A percentile compares a stretch with the other conserved stretches of the same genome.
Conservation (phyloP, 352 stramenopile genomes). For the Globisporangium echinulatum region DNA sequence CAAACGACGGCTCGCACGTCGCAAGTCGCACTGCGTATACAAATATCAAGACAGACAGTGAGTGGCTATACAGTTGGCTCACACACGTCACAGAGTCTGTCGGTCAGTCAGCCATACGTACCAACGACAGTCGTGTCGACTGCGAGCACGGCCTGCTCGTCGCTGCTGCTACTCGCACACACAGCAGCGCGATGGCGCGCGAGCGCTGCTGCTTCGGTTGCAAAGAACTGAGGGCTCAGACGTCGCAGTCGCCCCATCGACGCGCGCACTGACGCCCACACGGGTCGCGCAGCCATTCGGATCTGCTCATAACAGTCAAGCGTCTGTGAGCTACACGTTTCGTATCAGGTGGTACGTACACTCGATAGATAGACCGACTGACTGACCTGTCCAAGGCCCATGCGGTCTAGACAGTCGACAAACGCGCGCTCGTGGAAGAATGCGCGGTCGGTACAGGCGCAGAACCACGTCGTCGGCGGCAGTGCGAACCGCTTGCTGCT, state of each 20-base stretch:
- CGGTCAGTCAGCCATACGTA: conserved; percentile 9
- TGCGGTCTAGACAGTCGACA: conserved; percentile 53
- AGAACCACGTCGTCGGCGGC: conserved; percentile 71
- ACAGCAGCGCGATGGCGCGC: conserved; percentile 36
- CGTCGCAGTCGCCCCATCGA: conserved; percentile 71
- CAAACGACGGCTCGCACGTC: too few species aligned
- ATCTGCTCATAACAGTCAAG: background rate
- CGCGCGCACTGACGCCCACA: conserved; percentile 69
- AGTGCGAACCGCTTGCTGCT: conserved; percentile 30
- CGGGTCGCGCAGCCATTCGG: conserved; percentile 30
- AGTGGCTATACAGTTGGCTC: background rate
- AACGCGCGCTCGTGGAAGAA: conserved; percentile 82
- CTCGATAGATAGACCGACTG: background rate
- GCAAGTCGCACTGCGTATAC: background rate
- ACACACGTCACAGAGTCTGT: background rate
- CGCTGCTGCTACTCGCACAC: background rate
- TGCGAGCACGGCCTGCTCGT: conserved; percentile 5
- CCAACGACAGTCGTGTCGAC: conserved; percentile 24
- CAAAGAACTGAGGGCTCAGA: conserved; percentile 59
- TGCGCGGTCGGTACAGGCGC: conserved; percentile 50
- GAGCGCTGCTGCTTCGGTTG: conserved; percentile 62
- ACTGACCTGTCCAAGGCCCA: conserved; percentile 55
- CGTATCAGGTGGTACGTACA: background rate
- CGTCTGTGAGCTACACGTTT: background rate
- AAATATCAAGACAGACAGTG: background rate